These are phyloP conservation scores for Trypanosoma grayi DNA, from an alignment of 208 protist genomes.

Conservation along the genomic window DNA sequence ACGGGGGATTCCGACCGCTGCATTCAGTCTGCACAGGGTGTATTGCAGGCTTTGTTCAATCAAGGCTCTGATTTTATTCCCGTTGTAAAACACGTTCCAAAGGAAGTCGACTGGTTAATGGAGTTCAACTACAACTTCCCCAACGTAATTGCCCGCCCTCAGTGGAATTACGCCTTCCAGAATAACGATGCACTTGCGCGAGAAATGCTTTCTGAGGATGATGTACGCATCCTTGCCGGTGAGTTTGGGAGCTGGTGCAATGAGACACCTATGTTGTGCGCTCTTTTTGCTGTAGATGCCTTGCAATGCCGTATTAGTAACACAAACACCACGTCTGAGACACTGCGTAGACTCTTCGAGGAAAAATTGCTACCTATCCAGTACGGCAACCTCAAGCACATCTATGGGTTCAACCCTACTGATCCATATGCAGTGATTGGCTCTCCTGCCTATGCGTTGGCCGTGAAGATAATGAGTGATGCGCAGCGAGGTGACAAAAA, in stretches of 20 bases:
- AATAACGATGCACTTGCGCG: constrained; percentile 26
- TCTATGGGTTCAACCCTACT: constrained; percentile 15
- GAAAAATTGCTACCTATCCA: constrained; percentile 19
- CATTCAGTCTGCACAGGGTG: constrained; percentile 23
- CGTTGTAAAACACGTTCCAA: constrained; percentile 12
- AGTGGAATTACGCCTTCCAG: constrained; percentile 17
- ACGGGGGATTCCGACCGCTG: constrained; percentile 16
- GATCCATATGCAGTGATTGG: constrained; percentile 25
- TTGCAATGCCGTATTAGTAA: constrained; percentile 28
- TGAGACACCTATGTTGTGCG: constrained; percentile 25
- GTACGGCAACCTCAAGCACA: constrained; percentile 11
- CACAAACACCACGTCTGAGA: neutral
- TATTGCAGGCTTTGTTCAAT: constrained; percentile 19
- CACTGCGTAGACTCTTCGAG: constrained; percentile 7
- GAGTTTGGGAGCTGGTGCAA: constrained; percentile 25
- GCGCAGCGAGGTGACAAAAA: constrained; percentile 11
- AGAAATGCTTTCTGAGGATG: neutral
- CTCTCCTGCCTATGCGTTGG: constrained; percentile 16
- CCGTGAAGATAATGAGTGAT: constrained; percentile 19
- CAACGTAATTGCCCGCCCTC: constrained; percentile 11
- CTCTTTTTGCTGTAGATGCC: constrained; percentile 21
- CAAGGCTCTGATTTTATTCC: constrained; percentile 8
- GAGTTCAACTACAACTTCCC: constrained; percentile 29
- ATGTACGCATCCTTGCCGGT: constrained; percentile 15
- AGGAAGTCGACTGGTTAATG: constrained; percentile 22